A percentile compares a stretch with the other conserved stretches of the same genome.
These are phyloP conservation scores for Nannochloropsis limnetica DNA, from an alignment of 352 stramenopile species.

Conservation along the genomic window DNA sequence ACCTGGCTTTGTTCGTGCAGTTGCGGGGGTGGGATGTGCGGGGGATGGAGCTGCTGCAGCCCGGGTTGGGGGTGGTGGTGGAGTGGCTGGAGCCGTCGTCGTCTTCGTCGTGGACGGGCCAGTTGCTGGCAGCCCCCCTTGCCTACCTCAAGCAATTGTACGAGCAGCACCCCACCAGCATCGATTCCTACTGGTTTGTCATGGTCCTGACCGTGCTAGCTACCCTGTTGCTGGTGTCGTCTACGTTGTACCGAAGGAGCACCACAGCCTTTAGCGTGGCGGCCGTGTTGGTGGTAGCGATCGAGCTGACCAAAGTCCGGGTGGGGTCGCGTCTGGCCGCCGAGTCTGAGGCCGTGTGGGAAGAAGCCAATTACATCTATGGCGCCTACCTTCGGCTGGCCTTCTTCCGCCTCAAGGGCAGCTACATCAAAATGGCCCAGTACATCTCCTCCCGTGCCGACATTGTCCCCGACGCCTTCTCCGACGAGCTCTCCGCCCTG, in stretches of 20 bases:
- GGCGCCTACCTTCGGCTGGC: neutral
- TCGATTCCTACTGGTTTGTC: slow-evolving; percentile 10
- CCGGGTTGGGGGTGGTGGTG: neutral
- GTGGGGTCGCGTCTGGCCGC: neutral
- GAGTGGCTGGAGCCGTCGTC: neutral
- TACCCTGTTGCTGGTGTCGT: neutral
- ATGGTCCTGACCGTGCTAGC: neutral
- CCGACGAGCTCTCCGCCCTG: slow-evolving; percentile 52
- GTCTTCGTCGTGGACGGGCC: neutral
- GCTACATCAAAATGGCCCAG: slow-evolving; percentile 57
- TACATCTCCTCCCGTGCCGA: slow-evolving; percentile 55
- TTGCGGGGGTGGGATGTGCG: neutral
- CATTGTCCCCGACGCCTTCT: slow-evolving; percentile 53
- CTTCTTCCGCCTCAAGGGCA: slow-evolving; percentile 42
- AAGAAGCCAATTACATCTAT: slow-evolving; percentile 33
- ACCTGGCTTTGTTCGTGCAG: neutral
- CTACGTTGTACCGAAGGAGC: neutral
- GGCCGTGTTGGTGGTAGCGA: slow-evolving; percentile 23
- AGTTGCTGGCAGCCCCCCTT: neutral
- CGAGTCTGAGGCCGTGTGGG: slow-evolving; percentile 25
- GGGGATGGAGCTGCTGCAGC: neutral
- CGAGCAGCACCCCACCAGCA: slow-evolving; percentile 9
- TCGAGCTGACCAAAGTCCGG: slow-evolving; percentile 16
- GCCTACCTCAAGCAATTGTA: slow-evolving; percentile 21
- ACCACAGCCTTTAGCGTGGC: slow-evolving; percentile 1